Conservation (phyloP, 139 green algal genomes). For the Chloropicon primus region DNA sequence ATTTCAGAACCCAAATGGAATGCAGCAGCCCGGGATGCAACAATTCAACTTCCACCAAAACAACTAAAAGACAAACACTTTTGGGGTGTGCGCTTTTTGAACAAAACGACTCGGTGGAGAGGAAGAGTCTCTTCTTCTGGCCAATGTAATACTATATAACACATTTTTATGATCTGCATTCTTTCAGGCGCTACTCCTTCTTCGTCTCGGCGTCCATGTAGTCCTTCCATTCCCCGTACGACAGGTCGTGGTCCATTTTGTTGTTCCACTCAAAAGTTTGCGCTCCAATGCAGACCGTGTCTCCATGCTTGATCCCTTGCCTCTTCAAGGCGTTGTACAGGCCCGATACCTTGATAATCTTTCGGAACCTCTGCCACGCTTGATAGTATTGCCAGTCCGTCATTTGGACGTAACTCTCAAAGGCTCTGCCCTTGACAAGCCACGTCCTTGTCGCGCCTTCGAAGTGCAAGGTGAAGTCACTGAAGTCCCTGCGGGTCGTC, state of each 20-base stretch:
- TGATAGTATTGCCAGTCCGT: conserved; percentile 94
- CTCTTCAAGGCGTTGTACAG: conserved; percentile 15
- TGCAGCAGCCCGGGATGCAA: background rate
- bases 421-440: conserved; percentile 41
- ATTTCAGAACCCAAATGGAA: background rate
- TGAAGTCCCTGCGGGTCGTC: conserved; percentile 7
- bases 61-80: background rate
- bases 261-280: conserved; percentile 47
- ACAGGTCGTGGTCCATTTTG: conserved; percentile 36
- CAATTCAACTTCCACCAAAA: background rate
- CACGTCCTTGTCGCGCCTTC: conserved; percentile 14
- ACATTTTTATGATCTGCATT: background rate
- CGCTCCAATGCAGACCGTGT: conserved; percentile 61
- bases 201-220: background rate
- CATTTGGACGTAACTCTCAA: conserved; percentile 79
- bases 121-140: too few species aligned
- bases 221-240: conserved; percentile 54
- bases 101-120: too few species aligned
- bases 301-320: conserved; percentile 33
- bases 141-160: too few species aligned
- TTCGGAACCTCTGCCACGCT: conserved; percentile 49
- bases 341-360: conserved; percentile 26
- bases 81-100: too few species aligned
- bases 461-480: background rate
- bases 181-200: background rate